These are phyloP conservation scores for Aspergillus bridgeri DNA, from an alignment of 495 filamentous ascomycete genomes.

Conservation along the genomic window DNA sequence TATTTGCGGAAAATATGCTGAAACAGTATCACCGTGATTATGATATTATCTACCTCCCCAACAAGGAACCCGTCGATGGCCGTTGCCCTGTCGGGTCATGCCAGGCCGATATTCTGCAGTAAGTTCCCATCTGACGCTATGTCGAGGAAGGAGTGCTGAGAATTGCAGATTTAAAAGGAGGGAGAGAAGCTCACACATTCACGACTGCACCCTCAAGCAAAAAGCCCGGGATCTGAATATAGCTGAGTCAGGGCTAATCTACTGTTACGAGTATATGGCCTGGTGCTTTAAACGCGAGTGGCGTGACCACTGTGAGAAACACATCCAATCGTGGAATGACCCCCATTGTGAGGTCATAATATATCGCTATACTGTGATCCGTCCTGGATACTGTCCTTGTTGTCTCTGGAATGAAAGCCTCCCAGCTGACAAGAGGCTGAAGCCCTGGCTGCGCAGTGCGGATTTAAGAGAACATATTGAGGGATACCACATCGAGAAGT, in stretches of 20 bases:
- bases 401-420: background rate
- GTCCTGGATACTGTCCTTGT: slow-evolving; percentile 1
- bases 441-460: background rate
- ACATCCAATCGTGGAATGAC: background rate
- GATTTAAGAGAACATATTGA: background rate
- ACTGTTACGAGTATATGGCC: background rate
- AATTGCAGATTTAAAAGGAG: background rate
- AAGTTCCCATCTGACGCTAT: too few relatives aligned
- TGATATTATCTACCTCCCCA: background rate
- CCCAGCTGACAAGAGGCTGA: background rate
- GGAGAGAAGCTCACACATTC: background rate
- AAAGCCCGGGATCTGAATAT: background rate
- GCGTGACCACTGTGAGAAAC: background rate
- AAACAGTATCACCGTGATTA: background rate
- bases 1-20: background rate
- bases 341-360: background rate
- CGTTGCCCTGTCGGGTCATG: background rate
- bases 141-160: background rate
- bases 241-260: background rate
- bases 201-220: background rate
- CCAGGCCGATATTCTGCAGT: too few relatives aligned
- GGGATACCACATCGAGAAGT: background rate
- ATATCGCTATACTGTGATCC: background rate
- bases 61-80: background rate
- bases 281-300: background rate